Conservation (phyloP, 2,329 filamentous ascomycete species). For the Apiospora aurea region DNA sequence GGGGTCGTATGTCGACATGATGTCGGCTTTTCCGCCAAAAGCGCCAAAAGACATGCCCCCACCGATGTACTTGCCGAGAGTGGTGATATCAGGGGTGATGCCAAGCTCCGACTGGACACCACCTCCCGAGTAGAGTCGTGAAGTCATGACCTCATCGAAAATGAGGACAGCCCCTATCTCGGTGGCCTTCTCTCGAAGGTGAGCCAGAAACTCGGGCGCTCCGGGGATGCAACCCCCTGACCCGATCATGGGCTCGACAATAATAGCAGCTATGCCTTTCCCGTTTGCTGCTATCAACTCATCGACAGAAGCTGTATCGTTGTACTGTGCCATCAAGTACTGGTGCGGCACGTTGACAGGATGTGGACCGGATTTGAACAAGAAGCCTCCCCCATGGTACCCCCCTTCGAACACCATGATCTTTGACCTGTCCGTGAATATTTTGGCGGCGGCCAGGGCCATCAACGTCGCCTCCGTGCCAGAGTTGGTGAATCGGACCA, state of each 20-base stretch:
- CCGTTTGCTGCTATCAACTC: slow-evolving; percentile 48
- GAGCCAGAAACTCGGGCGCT: slow-evolving; percentile 56
- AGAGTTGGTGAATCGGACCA: slow-evolving; percentile 68
- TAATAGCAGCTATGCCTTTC: slow-evolving; percentile 63
- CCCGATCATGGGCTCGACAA: slow-evolving; percentile 73
- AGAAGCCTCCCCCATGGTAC: slow-evolving; percentile 63
- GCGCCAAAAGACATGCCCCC: slow-evolving; percentile 72
- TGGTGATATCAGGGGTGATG: slow-evolving; percentile 66
- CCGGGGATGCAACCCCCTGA: slow-evolving; percentile 64
- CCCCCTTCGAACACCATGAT: slow-evolving; percentile 58
- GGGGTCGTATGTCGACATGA: slow-evolving; percentile 65
- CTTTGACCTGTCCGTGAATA: slow-evolving; percentile 52
- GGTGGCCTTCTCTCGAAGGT: slow-evolving; percentile 55
- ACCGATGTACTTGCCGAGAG: slow-evolving; percentile 71
- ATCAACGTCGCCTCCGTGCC: slow-evolving; percentile 71
- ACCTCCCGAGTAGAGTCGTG: slow-evolving; percentile 55
- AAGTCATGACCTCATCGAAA: slow-evolving; percentile 77
- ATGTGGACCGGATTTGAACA: slow-evolving; percentile 48
- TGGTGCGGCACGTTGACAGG: slow-evolving; percentile 18
- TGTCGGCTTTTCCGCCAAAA: slow-evolving; percentile 65
- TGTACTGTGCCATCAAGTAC: slow-evolving; percentile 61
- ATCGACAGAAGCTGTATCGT: slow-evolving; percentile 58
- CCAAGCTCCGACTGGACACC: slow-evolving; percentile 54
- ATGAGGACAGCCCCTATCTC: slow-evolving; percentile 65
- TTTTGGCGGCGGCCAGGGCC: slow-evolving; percentile 61